A percentile compares a stretch with the other conserved stretches of the same genome.
Evolutionary conservation across 2,329 filamentous ascomycete genomes (phyloP).

Genomic region (Xylaria sp.): DNA sequence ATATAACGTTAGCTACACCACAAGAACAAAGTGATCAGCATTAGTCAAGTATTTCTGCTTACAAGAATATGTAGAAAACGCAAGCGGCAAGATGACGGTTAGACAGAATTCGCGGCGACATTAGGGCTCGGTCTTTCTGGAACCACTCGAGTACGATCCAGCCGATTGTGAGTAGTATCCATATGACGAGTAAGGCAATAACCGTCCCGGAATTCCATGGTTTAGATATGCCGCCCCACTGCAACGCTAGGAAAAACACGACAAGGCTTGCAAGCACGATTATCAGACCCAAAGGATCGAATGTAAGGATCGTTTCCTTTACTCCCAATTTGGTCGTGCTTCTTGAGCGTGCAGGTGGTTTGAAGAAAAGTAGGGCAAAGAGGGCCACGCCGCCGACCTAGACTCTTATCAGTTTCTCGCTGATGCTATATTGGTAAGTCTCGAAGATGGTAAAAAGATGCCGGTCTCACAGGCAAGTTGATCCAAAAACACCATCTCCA

Average conservation of each 20-base stretch:
- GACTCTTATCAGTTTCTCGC: not conserved
- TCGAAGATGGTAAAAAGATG: not conserved
- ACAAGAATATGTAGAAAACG: slow-evolving; percentile 21
- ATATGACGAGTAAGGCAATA: slow-evolving; percentile 48
- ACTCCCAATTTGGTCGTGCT: not conserved
- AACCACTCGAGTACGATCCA: slow-evolving; percentile 40
- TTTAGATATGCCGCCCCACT: slow-evolving; percentile 29
- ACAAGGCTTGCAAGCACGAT: not conserved
- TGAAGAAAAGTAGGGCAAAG: slow-evolving; percentile 4
- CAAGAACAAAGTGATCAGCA: not conserved
- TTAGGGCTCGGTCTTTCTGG: slow-evolving; percentile 37
- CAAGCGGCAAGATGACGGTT: slow-evolving; percentile 17
- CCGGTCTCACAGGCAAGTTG: slow-evolving; percentile 10
- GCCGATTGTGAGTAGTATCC: slow-evolving; percentile 39
- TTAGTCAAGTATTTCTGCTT: too few relatives aligned
- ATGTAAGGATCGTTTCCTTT: not conserved
- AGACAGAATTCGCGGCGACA: slow-evolving; percentile 22
- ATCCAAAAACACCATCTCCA: slow-evolving; percentile 23
- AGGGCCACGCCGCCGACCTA: slow-evolving; percentile 5
- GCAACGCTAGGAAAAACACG: not conserved
- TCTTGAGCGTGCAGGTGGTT: not conserved
- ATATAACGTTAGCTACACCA: not conserved
- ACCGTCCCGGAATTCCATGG: slow-evolving; percentile 48
- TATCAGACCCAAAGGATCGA: slow-evolving; percentile 6
- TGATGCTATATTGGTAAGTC: not conserved